Conservation (phyloP, 2,329 filamentous ascomycete genomes). For the Taxawa tesnikishii region DNA sequence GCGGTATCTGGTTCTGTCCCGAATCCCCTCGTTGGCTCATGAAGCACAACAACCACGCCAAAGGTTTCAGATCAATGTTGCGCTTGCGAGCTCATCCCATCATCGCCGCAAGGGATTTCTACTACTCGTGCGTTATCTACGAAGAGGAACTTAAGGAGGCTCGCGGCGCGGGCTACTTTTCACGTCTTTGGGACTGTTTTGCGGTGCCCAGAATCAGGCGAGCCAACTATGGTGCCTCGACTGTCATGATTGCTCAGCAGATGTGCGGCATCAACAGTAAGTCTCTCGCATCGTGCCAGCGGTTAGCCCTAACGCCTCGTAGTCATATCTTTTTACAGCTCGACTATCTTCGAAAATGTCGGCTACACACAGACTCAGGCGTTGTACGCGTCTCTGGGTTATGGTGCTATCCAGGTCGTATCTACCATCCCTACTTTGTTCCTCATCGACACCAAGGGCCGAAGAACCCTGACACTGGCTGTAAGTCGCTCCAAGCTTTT, state of each 20-base stretch:
- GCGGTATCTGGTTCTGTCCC: slow-evolving; percentile 21
- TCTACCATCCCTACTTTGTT: slow-evolving; percentile 34
- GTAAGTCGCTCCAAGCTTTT: too few relatives aligned
- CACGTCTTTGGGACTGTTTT: slow-evolving; percentile 37
- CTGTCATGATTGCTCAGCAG: slow-evolving; percentile 11
- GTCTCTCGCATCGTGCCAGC: slow-evolving; percentile 1
- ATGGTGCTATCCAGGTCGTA: slow-evolving; percentile 32
- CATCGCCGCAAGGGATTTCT: slow-evolving; percentile 18
- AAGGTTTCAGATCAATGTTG: slow-evolving; percentile 31
- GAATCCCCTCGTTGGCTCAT: slow-evolving; percentile 33
- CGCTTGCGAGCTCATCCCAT: slow-evolving; percentile 17
- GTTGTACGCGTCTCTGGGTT: slow-evolving; percentile 29
- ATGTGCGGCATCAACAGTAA: not conserved
- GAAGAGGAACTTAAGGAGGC: slow-evolving; percentile 3
- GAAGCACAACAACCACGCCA: slow-evolving; percentile 28
- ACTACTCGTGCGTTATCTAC: slow-evolving; percentile 10
- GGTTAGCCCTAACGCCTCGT: slow-evolving; percentile 9
- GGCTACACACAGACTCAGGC: slow-evolving; percentile 23
- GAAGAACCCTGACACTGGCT: slow-evolving; percentile 31
- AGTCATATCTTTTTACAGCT: slow-evolving; percentile 20
- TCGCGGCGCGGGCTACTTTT: slow-evolving; percentile 21
- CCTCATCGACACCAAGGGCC: slow-evolving; percentile 33
- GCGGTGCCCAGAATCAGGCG: slow-evolving; percentile 34
- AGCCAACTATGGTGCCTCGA: slow-evolving; percentile 26
- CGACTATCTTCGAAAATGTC: slow-evolving; percentile 23